Evolutionary conservation across 2,329 filamentous ascomycete species (phyloP), one percentile per base, ranked within the genome.

Genomic region (Paracoccidioides brasiliensis): DNA sequence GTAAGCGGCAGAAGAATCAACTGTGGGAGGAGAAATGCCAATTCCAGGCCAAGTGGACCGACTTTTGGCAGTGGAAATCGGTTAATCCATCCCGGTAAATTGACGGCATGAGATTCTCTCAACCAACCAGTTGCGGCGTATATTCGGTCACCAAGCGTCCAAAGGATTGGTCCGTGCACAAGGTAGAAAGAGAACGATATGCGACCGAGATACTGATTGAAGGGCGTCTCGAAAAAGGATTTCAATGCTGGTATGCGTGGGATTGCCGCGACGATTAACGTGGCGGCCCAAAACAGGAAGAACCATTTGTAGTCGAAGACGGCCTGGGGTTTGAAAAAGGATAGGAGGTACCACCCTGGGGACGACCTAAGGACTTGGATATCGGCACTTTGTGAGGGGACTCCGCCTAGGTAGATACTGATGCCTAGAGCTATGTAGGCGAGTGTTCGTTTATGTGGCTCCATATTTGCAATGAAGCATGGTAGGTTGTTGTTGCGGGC

Each of bases 81-180:
- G 63, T 83, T 74, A 28, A 78, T 72, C 81, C 83, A 85, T 3
- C 72, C 66, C 0, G 77, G 74, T 35, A 84, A 75, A 40, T 75
- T 69, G n/a, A 75, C 64, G 33, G 72, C 64, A 58, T 83, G 76
- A 12, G 72, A 68, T 1, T 74, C 69, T 48, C 76, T 75, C 3
- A 69, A 63, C 72, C 78, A 83, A 8, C 84, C 84, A 0, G 76
- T 74, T 6, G 80, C 80, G 4, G 78, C 74, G 66, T 86, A 86
- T 1, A 88, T 30, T 42, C 83, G 72, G 64, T 87, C 81, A 3
- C 81, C 83, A 1, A 85, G 53, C 0, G 74, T 74, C 73, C 74
- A 78, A 0, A 86, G 69, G 0, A 86, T 66, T 0, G 82, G 82
- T 0, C 82, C 82, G 60, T 86, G 83, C 9, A 84, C 74, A 75